Base-by-base conservation (phyloP, 805 yeast genomes). In the Jamesozyma jinghongensis region DNA sequence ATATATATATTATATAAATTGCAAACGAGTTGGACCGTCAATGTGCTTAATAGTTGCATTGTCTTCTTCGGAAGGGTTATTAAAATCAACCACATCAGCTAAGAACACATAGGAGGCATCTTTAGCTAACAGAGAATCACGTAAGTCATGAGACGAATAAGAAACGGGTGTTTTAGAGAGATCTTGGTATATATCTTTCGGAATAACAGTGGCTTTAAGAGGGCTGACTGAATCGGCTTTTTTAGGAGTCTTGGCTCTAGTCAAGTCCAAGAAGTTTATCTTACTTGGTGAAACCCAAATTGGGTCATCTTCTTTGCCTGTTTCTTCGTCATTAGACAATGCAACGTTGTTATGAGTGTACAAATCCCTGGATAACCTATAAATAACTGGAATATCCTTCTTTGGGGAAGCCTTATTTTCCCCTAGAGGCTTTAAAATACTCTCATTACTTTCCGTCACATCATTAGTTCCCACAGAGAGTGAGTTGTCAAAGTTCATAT, bases 101-200 rank as follows among this genome's bases (percentile, higher is more conserved):
- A 73, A 53, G 43, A 73, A 73, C 0, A 64, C 63, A 48, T 63
- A 73, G 0, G 77, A 72, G 10, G 63, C 65, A 43, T 68, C 73
- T 11, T 47, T 37, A 3, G 48, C 40, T 6, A 62, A 32, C 19
- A 20, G 8, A 13, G 31, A 25, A 12, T 28, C 29, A n/a, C 20
- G 27, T n/a, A 10, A 10, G 13, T 12, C 17, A 3, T 11, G 11
- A 13, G 18, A 10, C 14, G 12, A 14, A 5, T 11, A 11, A 3
- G 14, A 18, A 16, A 11, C 19, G 8, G n/a, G 19, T 19, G 2
- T 13, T 7, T 28, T 14, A 26, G 31, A 28, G 13, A 12, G 16
- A n/a, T 12, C n/a, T 28, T 28, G 16, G 11, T 14, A 12, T 34
- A 11, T 17, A 17, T 14, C 14, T 19, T 34, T 20, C 7, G 14